A percentile compares a stretch with the other conserved stretches of the same genome.
phyloP scores from a whole-genome alignment of 2,329 filamentous ascomycete species.

The Fusarium neocosmosporiellum region DNA sequence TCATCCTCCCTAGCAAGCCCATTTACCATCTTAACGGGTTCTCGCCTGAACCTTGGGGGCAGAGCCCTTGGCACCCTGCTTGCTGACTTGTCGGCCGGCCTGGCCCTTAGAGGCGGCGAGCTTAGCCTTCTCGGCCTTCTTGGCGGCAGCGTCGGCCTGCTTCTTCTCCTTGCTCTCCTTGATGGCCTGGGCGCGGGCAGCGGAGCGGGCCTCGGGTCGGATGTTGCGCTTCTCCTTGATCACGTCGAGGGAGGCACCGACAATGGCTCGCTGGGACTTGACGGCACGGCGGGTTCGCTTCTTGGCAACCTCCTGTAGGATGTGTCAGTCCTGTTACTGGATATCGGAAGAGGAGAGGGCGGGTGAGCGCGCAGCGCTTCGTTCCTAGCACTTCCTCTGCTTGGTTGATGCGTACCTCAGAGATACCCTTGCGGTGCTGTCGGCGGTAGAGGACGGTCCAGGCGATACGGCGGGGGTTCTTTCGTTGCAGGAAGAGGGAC shows the following conservation, averaged over 20 bases:
- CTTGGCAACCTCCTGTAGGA: slow-evolving; percentile 95
- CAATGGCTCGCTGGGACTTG: slow-evolving; percentile 98
- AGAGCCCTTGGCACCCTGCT: slow-evolving; percentile 96
- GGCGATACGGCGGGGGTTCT: slow-evolving; percentile 99
- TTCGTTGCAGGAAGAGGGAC: slow-evolving; percentile 99
- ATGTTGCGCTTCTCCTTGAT: slow-evolving; percentile 98
- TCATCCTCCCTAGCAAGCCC: slow-evolving; percentile 33
- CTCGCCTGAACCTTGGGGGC: slow-evolving; percentile 86
- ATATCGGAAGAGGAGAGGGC: not conserved
- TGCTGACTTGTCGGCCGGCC: slow-evolving; percentile 85
- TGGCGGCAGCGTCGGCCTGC: slow-evolving; percentile 83
- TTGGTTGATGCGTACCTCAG: slow-evolving; percentile 80
- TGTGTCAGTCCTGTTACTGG: slow-evolving; percentile 53
- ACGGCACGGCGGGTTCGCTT: slow-evolving; percentile 98
- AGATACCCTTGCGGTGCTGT: slow-evolving; percentile 99
- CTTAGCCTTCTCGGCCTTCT: slow-evolving; percentile 99
- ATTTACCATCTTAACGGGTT: slow-evolving; percentile 70
- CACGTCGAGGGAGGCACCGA: slow-evolving; percentile 98
- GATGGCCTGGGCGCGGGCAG: slow-evolving; percentile 89
- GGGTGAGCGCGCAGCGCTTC: not conserved
- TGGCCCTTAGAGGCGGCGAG: slow-evolving; percentile 83
- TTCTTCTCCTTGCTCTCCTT: slow-evolving; percentile 99
- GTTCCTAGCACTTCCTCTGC: not conserved
- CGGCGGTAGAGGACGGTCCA: slow-evolving; percentile 99
- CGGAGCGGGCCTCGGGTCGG: slow-evolving; percentile 94